Base-by-base conservation (phyloP, 1,139 yeast species). In the Scheffersomyces illinoinensis region DNA sequence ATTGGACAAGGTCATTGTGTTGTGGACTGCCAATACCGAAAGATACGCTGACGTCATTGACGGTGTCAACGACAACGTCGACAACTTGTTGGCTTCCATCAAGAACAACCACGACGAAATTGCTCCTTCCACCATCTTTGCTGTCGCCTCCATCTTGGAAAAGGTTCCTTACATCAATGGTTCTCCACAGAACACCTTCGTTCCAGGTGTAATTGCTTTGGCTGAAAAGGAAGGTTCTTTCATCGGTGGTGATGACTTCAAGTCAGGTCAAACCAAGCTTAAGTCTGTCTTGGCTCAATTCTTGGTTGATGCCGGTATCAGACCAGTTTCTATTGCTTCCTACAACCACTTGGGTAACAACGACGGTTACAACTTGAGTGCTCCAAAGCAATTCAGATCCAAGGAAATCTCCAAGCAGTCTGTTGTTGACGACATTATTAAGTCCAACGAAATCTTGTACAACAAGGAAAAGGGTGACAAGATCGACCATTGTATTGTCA, bases 21-120 rank as follows among this genome's bases (percentile, higher is more conserved):
- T 93, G 72, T 93, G 98, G 98, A 92, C 97, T 58, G 98, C 98
- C 62, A 93, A 93, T 79, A 93, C 98, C 61, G 98, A 93, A 81
- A 89, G 98, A 75, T 93, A 90, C 74, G 87, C 96, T 56, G 95
- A 90, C 51, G 73, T 93, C 57, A 76, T 88, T 56, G 79, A 83
- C 21, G 96, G 96, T 62, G 93, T 93, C 66, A 92, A 93, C 72
- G 98, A 93, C 74, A 90, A 96, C 53, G 88, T 92, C 57, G 97
- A 90, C 55, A 90, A 91, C 76, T 79, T 93, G 72, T 68, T 93
- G 68, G 78, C 83, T 62, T 75, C 97, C 49, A 88, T 93, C 75
- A 92, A 91, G 78, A 76, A 74, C 54, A 91, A 90, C 69, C 97
- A 93, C 72, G 82, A 77, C 50, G 98, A 93, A 79, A 85, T 93